Percentiles rank a stretch among this genome's conserved stretches.
Evolutionary conservation across 495 filamentous ascomycete species (phyloP).

Genomic region (Aspergillus leporis): DNA sequence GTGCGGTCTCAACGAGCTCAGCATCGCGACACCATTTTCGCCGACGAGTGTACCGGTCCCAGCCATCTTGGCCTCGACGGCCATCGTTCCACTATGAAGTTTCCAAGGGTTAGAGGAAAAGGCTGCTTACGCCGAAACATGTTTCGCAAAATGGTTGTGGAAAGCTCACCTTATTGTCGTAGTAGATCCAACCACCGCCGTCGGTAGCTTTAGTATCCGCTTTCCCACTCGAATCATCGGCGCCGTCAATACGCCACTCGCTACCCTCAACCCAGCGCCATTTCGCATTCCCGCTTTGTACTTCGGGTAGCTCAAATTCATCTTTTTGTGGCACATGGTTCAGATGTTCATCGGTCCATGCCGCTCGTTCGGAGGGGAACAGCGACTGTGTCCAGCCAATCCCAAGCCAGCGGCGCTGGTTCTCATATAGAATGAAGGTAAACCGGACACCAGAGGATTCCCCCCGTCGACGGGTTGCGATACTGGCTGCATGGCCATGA

Average conservation of each 20-base stretch:
- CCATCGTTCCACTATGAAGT: slow-evolving; percentile 81
- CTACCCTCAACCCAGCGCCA: slow-evolving; percentile 89
- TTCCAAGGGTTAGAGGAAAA: slow-evolving; percentile 11
- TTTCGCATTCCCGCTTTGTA: slow-evolving; percentile 73
- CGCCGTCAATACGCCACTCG: slow-evolving; percentile 87
- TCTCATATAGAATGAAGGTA: slow-evolving; percentile 94
- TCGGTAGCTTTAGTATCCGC: slow-evolving; percentile 48
- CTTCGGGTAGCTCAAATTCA: slow-evolving; percentile 82
- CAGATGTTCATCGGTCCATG: slow-evolving; percentile 96
- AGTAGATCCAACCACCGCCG: slow-evolving; percentile 90
- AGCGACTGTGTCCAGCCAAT: slow-evolving; percentile 92
- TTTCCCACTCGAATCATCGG: slow-evolving; percentile 45
- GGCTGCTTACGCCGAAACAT: background rate
- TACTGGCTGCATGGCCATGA: slow-evolving; percentile 42
- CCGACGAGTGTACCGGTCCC: slow-evolving; percentile 91
- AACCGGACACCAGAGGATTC: slow-evolving; percentile 80
- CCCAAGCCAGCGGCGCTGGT: slow-evolving; percentile 93
- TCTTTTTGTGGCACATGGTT: slow-evolving; percentile 76
- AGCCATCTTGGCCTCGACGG: slow-evolving; percentile 83
- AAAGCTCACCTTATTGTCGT: slow-evolving; percentile 85
- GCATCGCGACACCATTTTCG: slow-evolving; percentile 97
- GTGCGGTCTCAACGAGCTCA: slow-evolving; percentile 79
- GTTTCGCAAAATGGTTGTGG: background rate
- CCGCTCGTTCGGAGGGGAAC: slow-evolving; percentile 80
- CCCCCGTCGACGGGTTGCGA: slow-evolving; percentile 53